A percentile compares a stretch with the other conserved stretches of the same genome.
These are phyloP conservation scores for Aspergillus kassunensis DNA, from an alignment of 495 filamentous ascomycete genomes.

Conservation along the genomic window DNA sequence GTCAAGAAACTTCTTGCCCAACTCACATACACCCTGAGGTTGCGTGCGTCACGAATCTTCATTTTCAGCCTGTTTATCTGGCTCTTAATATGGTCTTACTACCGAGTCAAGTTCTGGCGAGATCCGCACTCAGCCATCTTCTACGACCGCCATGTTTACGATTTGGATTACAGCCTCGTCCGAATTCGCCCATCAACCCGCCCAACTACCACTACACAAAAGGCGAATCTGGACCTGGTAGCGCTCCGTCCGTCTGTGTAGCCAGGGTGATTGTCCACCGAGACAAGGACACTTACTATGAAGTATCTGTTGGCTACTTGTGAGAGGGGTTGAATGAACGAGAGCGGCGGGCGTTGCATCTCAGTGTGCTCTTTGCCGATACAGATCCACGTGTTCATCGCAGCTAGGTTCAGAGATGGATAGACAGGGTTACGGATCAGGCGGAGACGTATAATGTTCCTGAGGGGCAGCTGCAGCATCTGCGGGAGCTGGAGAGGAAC, in stretches of 20 bases:
- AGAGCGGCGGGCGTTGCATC: conserved; percentile 42
- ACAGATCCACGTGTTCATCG: conserved; percentile 44
- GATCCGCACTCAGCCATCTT: conserved; percentile 46
- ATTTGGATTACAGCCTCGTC: conserved; percentile 33
- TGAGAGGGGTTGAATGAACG: conserved; percentile 39
- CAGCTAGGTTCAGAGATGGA: conserved; percentile 47
- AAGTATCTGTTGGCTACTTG: conserved; percentile 46
- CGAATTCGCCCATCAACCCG: conserved; percentile 21
- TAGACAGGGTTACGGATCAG: conserved; percentile 34
- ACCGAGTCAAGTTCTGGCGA: conserved; percentile 27
- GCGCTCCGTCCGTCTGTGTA: conserved; percentile 24
- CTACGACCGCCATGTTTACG: conserved; percentile 33
- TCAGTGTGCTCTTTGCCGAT: conserved; percentile 51
- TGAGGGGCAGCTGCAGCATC: conserved; percentile 9
- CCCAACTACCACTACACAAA: background rate
- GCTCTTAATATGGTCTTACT: conserved; percentile 23
- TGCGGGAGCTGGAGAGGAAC: conserved; percentile 21
- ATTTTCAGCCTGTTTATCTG: too few relatives aligned
- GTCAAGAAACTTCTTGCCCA: too few relatives aligned
- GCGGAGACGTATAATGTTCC: conserved; percentile 20
- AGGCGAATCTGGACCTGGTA: too few relatives aligned
- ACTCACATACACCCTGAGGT: too few relatives aligned
- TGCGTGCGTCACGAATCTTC: too few relatives aligned
- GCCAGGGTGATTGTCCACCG: conserved; percentile 29
- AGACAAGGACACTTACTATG: conserved; percentile 38